phyloP scores from a whole-genome alignment of 2,329 filamentous ascomycete species.

The Monilinia fructigena region DNA sequence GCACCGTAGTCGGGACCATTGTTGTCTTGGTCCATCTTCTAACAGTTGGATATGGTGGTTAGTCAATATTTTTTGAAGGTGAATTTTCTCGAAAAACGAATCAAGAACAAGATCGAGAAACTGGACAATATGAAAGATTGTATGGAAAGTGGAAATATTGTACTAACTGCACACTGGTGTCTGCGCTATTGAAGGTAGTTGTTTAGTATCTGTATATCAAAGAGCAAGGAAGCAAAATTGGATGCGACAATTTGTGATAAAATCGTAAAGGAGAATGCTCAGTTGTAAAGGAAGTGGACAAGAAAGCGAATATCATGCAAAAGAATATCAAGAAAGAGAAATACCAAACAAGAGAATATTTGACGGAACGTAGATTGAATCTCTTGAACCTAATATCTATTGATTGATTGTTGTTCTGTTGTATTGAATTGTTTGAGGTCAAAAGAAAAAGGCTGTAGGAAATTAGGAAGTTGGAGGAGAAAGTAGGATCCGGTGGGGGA shows the following conservation, averaged over 20 bases:
- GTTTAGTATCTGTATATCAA: not conserved
- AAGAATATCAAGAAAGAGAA: not conserved
- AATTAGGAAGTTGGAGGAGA: not conserved
- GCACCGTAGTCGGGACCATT: constrained; percentile 2
- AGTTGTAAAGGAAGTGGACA: not conserved
- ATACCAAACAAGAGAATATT: constrained; percentile 6
- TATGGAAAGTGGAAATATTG: not conserved
- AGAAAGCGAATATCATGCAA: constrained; percentile 10
- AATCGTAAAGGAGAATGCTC: not conserved
- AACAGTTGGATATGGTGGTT: not conserved
- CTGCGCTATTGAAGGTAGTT: not conserved
- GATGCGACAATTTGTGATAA: too few species aligned
- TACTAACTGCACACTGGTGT: constrained; percentile 9
- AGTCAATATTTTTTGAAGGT: constrained; percentile 8
- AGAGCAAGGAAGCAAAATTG: not conserved
- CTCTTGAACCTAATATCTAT: not conserved
- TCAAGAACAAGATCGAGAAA: not conserved
- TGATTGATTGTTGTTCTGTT: constrained; percentile 1
- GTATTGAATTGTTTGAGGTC: constrained; percentile 10
- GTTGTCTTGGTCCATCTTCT: constrained; percentile 8
- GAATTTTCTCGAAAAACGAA: not conserved
- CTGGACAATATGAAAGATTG: not conserved
- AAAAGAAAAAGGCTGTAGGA: constrained; percentile 1
- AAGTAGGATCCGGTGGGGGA: not conserved
- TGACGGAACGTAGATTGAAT: not conserved